These are phyloP conservation scores for Phoma sp. DNA, from an alignment of 2,329 filamentous ascomycete genomes.

Conservation along the genomic window DNA sequence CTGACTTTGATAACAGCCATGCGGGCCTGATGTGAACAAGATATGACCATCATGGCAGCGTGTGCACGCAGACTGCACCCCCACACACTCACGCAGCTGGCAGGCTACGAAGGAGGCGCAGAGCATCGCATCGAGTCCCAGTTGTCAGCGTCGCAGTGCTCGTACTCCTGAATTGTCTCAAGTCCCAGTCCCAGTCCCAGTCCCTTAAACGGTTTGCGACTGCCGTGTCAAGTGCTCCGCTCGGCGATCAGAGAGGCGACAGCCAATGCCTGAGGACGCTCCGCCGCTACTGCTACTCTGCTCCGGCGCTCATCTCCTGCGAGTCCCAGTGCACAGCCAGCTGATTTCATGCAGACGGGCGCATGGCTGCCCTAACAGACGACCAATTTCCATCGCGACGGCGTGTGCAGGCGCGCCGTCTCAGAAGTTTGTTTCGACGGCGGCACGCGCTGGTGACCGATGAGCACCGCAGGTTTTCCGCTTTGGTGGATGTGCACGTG, in stretches of 20 bases:
- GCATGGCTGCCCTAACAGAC: conserved; percentile 7
- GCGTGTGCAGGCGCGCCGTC: conserved; percentile 11
- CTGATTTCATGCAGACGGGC: conserved; percentile 16
- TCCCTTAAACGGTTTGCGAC: conserved; percentile 16
- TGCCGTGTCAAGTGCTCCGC: conserved; percentile 11
- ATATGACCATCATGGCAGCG: conserved; percentile 42
- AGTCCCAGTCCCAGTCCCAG: not conserved
- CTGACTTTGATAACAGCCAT: conserved; percentile 42
- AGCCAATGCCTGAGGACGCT: conserved; percentile 27
- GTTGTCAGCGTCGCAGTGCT: not conserved
- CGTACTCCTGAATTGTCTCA: conserved; percentile 20
- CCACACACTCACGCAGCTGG: conserved; percentile 22
- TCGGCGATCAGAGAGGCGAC: conserved; percentile 19
- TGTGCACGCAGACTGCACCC: conserved; percentile 18
- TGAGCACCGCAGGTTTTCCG: conserved; percentile 16
- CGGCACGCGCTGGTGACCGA: conserved; percentile 8
- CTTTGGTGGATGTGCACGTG: conserved; percentile 28
- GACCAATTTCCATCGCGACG: conserved; percentile 4
- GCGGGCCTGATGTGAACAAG: conserved; percentile 37
- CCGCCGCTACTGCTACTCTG: conserved; percentile 9
- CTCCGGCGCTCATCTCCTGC: conserved; percentile 11
- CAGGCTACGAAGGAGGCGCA: not conserved
- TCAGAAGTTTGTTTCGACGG: conserved; percentile 6
- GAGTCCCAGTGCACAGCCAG: conserved; percentile 6
- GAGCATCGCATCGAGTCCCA: not conserved